A percentile compares a stretch with the other conserved stretches of the same genome.
These are phyloP conservation scores for Periconia sp. DNA, from an alignment of 2,329 filamentous ascomycete genomes.

Conservation along the genomic window DNA sequence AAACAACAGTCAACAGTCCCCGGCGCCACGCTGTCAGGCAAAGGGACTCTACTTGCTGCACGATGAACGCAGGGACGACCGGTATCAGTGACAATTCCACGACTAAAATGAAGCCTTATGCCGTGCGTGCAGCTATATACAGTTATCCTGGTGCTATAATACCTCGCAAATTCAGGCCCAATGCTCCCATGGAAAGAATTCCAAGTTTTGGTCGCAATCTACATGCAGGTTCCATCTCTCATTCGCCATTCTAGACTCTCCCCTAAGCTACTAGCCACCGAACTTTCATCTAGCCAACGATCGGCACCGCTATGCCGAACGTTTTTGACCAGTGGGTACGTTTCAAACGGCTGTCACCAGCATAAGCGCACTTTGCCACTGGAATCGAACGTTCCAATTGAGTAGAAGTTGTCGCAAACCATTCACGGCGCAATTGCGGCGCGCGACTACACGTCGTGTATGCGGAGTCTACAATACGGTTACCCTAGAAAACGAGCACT, in stretches of 20 bases:
- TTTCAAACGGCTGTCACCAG: constrained; percentile 18
- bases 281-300: constrained; percentile 15
- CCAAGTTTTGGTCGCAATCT: neutral
- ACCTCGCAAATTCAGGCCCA: neutral
- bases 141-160: constrained; percentile 29
- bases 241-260: constrained; percentile 20
- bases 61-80: neutral
- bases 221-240: constrained; percentile 7
- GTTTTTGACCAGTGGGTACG: constrained; percentile 18
- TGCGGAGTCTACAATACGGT: neutral
- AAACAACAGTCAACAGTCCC: neutral
- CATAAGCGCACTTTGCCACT: neutral
- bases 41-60: neutral
- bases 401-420: neutral
- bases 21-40: constrained; percentile 1
- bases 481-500: neutral
- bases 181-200: neutral
- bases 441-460: neutral
- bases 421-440: neutral
- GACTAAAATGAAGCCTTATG: neutral
- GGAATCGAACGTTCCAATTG: neutral
- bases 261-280: constrained; percentile 8
- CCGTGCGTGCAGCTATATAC: constrained; percentile 7
- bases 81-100: neutral
- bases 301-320: constrained; percentile 20